These are phyloP conservation scores for Coccinonectria pachysandricola DNA, from an alignment of 2,329 filamentous ascomycete species.

Conservation along the genomic window DNA sequence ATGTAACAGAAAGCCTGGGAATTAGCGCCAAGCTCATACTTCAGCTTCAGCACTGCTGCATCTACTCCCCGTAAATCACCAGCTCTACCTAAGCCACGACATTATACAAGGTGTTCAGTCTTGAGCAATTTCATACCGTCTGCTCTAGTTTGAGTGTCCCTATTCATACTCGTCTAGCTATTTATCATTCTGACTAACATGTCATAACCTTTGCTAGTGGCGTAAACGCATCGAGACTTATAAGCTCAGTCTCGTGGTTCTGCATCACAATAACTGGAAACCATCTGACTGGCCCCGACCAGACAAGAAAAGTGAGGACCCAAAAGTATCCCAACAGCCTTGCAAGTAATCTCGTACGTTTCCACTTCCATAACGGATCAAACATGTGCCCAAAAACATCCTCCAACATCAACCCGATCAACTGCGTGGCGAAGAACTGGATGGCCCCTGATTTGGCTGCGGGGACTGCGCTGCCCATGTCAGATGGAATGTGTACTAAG, in stretches of 20 bases:
- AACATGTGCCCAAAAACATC: constrained; percentile 8
- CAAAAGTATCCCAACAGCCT: constrained; percentile 10
- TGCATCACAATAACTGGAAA: constrained; percentile 12
- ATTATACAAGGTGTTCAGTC: too few relatives aligned
- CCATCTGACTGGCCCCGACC: constrained; percentile 12
- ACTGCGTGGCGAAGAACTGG: constrained; percentile 9
- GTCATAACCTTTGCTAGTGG: constrained; percentile 1
- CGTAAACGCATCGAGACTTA: constrained; percentile 8
- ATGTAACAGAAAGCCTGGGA: background rate
- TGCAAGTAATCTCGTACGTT: background rate
- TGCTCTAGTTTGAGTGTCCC: too few relatives aligned
- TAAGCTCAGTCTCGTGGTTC: constrained; percentile 6
- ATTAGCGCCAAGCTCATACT: background rate
- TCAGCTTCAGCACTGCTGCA: too few relatives aligned
- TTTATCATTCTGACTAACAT: too few relatives aligned
- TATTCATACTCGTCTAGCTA: too few relatives aligned
- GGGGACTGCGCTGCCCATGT: constrained; percentile 10
- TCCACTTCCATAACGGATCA: constrained; percentile 7
- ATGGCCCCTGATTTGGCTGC: constrained; percentile 9
- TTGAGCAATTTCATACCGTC: too few relatives aligned
- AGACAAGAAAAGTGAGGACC: constrained; percentile 12
- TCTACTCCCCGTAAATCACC: too few relatives aligned
- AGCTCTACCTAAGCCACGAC: too few relatives aligned
- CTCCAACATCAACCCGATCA: constrained; percentile 11
- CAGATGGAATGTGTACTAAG: constrained; percentile 9